Conservation (phyloP, 2,329 filamentous ascomycete genomes). For the Ampelomyces quisqualis region DNA sequence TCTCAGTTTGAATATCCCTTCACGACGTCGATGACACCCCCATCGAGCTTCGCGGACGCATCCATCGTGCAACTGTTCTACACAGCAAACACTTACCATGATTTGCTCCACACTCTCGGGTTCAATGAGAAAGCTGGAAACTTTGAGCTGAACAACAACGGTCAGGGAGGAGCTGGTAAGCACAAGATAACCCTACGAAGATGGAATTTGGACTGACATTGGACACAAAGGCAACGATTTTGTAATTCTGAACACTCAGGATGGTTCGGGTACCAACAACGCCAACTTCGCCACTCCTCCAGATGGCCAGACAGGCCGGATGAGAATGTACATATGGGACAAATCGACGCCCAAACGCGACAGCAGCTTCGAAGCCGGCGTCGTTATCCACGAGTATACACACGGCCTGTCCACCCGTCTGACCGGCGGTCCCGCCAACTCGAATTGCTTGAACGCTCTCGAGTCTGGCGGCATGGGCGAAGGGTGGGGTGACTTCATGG, state of each 20-base stretch:
- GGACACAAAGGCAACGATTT: conserved; percentile 49
- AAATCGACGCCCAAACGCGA: conserved; percentile 53
- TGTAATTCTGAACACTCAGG: conserved; percentile 59
- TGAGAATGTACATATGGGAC: conserved; percentile 62
- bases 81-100: conserved; percentile 61
- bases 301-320: conserved; percentile 48
- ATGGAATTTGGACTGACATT: background rate
- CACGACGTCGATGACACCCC: conserved; percentile 21
- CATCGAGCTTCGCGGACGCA: conserved; percentile 52
- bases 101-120: conserved; percentile 58
- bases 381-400: conserved; percentile 57
- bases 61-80: conserved; percentile 63
- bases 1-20: conserved; percentile 48
- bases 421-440: conserved; percentile 59
- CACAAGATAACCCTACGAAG: background rate
- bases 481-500: conserved; percentile 60
- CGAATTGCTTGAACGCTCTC: conserved; percentile 49
- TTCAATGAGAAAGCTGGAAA: conserved; percentile 62
- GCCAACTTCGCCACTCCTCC: conserved; percentile 57
- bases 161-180: conserved; percentile 48
- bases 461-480: conserved; percentile 61
- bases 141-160: conserved; percentile 61
- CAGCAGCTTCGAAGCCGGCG: conserved; percentile 58
- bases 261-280: conserved; percentile 57
- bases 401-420: conserved; percentile 57